Conservation (phyloP, 352 stramenopile species). For the Phytophthora ramorum region DNA sequence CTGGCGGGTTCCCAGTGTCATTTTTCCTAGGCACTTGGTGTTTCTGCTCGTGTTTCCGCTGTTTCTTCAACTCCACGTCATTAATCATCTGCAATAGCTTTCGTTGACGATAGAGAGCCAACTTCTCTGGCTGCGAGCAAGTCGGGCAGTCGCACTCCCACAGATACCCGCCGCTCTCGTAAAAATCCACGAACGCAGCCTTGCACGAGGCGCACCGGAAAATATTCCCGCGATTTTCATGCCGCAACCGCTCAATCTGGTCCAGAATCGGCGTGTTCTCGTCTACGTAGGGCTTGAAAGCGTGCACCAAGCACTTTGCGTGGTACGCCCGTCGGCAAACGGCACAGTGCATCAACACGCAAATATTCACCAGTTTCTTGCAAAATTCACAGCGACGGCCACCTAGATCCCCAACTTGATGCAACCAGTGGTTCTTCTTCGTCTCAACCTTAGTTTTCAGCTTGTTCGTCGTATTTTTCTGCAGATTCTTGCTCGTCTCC, state of each 20-base stretch:
- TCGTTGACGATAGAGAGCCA: constrained; percentile 38
- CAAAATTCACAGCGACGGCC: constrained; percentile 55
- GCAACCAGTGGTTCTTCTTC: constrained; percentile 1
- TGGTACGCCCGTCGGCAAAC: constrained; percentile 54
- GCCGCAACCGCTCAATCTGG: constrained; percentile 42
- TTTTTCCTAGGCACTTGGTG: constrained; percentile 16
- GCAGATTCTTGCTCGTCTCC: constrained; percentile 5
- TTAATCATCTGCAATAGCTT: constrained; percentile 58
- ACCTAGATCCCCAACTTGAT: constrained; percentile 3
- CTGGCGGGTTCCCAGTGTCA: constrained; percentile 2
- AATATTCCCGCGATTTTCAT: constrained; percentile 40
- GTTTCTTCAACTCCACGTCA: constrained; percentile 38
- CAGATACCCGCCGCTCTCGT: constrained; percentile 37
- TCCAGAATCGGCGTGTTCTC: constrained; percentile 31
- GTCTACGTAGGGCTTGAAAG: constrained; percentile 43
- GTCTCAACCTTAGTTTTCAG: constrained; percentile 6
- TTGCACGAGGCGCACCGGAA: constrained; percentile 57
- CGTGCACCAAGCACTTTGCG: constrained; percentile 44
- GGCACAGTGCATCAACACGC: constrained; percentile 46
- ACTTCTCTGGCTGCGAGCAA: constrained; percentile 44
- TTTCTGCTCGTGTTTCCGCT: constrained; percentile 39
- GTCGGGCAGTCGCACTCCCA: constrained; percentile 54
- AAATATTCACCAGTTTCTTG: constrained; percentile 39
- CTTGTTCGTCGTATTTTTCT: constrained; percentile 2
- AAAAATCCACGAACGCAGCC: constrained; percentile 54